A percentile compares a stretch with the other conserved stretches of the same genome.
phyloP scores from a whole-genome alignment of 805 yeast species.

The Ogataea zsoltii region DNA sequence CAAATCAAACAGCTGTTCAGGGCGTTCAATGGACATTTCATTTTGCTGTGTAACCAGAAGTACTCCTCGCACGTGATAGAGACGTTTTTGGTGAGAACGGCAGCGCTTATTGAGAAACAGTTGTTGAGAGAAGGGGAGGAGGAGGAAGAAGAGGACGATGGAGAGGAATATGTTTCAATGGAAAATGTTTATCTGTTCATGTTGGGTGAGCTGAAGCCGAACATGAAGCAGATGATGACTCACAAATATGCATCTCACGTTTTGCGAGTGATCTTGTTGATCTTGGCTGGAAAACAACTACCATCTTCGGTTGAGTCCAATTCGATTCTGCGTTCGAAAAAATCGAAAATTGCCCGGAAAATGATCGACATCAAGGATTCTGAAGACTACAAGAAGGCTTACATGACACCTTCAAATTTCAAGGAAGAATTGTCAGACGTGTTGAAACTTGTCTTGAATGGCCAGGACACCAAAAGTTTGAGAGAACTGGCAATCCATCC shows the following conservation, averaged over 20 bases:
- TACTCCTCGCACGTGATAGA: slow-evolving; percentile 94
- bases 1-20: slow-evolving; percentile 68
- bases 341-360: slow-evolving; percentile 85
- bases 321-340: slow-evolving; percentile 78
- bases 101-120: slow-evolving; percentile 76
- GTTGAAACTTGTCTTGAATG: slow-evolving; percentile 40
- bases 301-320: slow-evolving; percentile 71
- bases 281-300: slow-evolving; percentile 73
- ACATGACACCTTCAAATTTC: slow-evolving; percentile 70
- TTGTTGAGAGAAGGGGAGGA: slow-evolving; percentile 39
- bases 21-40: slow-evolving; percentile 72
- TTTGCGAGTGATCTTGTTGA: slow-evolving; percentile 66
- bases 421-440: slow-evolving; percentile 57
- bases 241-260: slow-evolving; percentile 92
- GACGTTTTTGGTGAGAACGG: slow-evolving; percentile 73
- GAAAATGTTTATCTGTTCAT: slow-evolving; percentile 66
- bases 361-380: slow-evolving; percentile 86
- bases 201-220: slow-evolving; percentile 66
- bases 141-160: slow-evolving; percentile 37
- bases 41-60: slow-evolving; percentile 78
- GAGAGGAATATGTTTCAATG: slow-evolving; percentile 50
- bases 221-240: slow-evolving; percentile 55
- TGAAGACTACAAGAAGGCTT: slow-evolving; percentile 65
- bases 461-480: slow-evolving; percentile 44
- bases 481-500: slow-evolving; percentile 78